phyloP scores from a whole-genome alignment of 768 basidiomycete species.

The Asterophora parasitica region DNA sequence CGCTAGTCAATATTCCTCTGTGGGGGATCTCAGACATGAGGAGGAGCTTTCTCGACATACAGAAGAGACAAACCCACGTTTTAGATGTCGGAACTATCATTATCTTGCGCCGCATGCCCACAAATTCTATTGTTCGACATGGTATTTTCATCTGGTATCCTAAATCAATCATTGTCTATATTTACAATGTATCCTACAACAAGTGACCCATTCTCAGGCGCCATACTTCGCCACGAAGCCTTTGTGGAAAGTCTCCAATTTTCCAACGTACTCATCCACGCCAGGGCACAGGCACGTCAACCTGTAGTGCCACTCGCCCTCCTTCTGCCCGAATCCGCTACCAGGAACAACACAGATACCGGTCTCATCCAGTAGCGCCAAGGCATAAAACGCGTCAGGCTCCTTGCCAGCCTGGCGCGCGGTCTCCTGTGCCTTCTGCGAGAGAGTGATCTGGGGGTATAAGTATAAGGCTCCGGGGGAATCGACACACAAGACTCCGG shows the following conservation, averaged over 20 bases:
- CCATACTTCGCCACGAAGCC: constrained; percentile 26
- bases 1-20: too few relatives aligned
- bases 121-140: too few relatives aligned
- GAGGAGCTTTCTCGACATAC: too few relatives aligned
- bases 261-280: constrained; percentile 86
- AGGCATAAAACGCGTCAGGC: constrained; percentile 87
- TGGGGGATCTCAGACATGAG: too few relatives aligned
- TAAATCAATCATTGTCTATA: background rate
- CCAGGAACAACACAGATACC: constrained; percentile 95
- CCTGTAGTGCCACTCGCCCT: constrained; percentile 86
- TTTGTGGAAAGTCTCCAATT: constrained; percentile 55
- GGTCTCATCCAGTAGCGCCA: constrained; percentile 78
- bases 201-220: constrained; percentile 5
- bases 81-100: too few relatives aligned
- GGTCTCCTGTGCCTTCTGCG: constrained; percentile 65
- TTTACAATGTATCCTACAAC: background rate
- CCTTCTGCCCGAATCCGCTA: constrained; percentile 90
- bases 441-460: constrained; percentile 78
- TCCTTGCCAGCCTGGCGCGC: constrained; percentile 69
- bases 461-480: constrained; percentile 93
- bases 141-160: background rate
- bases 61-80: too few relatives aligned
- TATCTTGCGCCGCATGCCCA: too few relatives aligned
- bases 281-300: constrained; percentile 94
- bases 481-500: constrained; percentile 87